phyloP scores from a whole-genome alignment of 164 flowering plant species.

The Kalanchoe fedtschenkoi region DNA sequence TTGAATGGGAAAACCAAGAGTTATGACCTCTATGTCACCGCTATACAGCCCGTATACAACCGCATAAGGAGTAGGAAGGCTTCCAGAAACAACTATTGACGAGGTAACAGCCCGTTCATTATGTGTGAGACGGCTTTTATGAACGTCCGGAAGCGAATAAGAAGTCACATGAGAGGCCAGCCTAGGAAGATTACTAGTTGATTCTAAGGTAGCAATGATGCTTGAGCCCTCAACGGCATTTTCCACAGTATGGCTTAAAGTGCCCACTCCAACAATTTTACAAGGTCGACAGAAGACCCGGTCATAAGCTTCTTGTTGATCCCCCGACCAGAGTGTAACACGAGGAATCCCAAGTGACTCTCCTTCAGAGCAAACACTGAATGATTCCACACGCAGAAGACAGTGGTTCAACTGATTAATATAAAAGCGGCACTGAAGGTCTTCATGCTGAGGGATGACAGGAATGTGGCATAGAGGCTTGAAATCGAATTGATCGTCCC shows the following conservation, averaged over 20 bases:
- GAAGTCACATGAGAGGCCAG: conserved; percentile 9
- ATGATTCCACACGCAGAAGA: conserved; percentile 62
- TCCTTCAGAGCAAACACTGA: conserved; percentile 31
- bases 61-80: conserved; percentile 48
- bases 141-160: conserved; percentile 10
- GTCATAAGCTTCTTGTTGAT: conserved; percentile 17
- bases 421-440: conserved; percentile 21
- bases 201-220: neutral
- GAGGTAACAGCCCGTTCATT: conserved; percentile 49
- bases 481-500: conserved; percentile 25
- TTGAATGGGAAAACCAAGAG: conserved; percentile 32
- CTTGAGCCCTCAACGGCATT: conserved; percentile 11
- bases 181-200: conserved; percentile 8
- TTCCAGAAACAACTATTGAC: conserved; percentile 71
- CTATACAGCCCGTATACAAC: conserved; percentile 65
- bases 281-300: conserved; percentile 14
- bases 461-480: conserved; percentile 43
- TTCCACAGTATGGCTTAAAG: conserved; percentile 15
- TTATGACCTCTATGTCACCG: conserved; percentile 71
- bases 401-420: conserved; percentile 29
- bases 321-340: conserved; percentile 46
- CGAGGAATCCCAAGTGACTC: conserved; percentile 51
- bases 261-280: conserved; percentile 40
- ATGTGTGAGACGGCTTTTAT: conserved; percentile 7
- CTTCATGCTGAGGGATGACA: conserved; percentile 25